A percentile compares a stretch with the other conserved stretches of the same genome.
Conservation (phyloP, 768 basidiomycete genomes). For the Sarcodon aspratus region DNA sequence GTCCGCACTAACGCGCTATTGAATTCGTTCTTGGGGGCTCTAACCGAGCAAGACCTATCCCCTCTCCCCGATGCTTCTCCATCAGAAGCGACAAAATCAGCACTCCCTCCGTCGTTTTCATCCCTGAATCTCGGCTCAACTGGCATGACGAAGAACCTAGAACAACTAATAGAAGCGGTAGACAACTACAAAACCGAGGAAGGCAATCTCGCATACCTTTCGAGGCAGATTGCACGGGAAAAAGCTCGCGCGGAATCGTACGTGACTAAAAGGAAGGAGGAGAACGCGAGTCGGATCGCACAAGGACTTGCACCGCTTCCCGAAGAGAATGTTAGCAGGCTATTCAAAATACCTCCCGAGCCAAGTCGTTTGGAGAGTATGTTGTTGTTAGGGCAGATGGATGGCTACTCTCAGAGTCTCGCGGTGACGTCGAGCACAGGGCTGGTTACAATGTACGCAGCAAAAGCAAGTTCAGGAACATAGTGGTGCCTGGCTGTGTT, state of each 20-base stretch:
- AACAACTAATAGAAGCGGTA: constrained; percentile 76
- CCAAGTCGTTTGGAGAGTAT: constrained; percentile 83
- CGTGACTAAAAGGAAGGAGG: constrained; percentile 80
- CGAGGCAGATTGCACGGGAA: constrained; percentile 83
- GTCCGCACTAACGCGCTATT: constrained; percentile 75
- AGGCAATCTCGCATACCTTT: constrained; percentile 82
- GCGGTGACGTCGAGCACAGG: constrained; percentile 46
- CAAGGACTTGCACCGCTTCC: constrained; percentile 83
- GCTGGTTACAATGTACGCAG: constrained; percentile 81
- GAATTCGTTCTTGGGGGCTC: constrained; percentile 62
- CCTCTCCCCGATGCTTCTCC: constrained; percentile 20
- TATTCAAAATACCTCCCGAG: constrained; percentile 84
- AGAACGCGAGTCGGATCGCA: constrained; percentile 65
- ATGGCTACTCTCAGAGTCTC: constrained; percentile 72
- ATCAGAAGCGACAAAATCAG: constrained; percentile 23
- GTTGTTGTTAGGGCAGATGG: constrained; percentile 79
- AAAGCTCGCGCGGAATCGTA: constrained; percentile 68
- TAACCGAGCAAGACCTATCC: constrained; percentile 38
- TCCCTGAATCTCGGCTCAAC: constrained; percentile 60
- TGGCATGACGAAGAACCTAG: constrained; percentile 65
- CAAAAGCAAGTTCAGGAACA: constrained; percentile 24
- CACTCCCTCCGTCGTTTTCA: constrained; percentile 51
- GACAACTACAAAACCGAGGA: constrained; percentile 86
- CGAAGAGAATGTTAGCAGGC: constrained; percentile 71
- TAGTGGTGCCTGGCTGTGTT: not conserved